phyloP scores from a whole-genome alignment of 805 yeast genomes.

The Suhomyces sp. region DNA sequence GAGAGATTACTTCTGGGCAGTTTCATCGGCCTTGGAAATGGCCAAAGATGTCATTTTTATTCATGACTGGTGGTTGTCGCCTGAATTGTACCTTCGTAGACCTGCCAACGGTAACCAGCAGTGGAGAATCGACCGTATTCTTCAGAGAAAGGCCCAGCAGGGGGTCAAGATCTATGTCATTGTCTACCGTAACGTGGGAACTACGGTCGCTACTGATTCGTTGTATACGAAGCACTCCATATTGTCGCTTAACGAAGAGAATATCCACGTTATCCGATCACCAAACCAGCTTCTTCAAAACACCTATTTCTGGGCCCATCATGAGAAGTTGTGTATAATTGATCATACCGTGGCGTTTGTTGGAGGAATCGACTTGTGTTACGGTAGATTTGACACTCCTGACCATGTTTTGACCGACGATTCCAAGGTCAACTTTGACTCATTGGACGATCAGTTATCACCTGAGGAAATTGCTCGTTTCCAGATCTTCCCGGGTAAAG shows the following conservation, averaged over 20 bases:
- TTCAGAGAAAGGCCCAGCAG: constrained; percentile 86
- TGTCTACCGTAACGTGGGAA: constrained; percentile 89
- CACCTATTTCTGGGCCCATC: constrained; percentile 98
- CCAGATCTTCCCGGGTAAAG: constrained; percentile 92
- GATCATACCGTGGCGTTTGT: constrained; percentile 87
- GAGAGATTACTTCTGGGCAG: constrained; percentile 95
- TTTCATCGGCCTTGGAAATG: constrained; percentile 86
- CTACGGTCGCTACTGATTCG: constrained; percentile 91
- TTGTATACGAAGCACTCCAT: constrained; percentile 92
- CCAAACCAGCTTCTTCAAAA: constrained; percentile 94
- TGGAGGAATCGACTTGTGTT: constrained; percentile 96
- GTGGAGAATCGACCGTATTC: constrained; percentile 84
- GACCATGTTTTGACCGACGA: constrained; percentile 91
- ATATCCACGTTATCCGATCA: constrained; percentile 86
- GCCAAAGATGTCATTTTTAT: constrained; percentile 91
- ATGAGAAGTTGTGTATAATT: constrained; percentile 83
- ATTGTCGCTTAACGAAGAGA: constrained; percentile 72
- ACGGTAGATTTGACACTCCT: constrained; percentile 94
- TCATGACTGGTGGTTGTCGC: constrained; percentile 98
- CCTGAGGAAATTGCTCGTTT: constrained; percentile 45
- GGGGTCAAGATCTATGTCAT: constrained; percentile 94
- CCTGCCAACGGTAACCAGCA: constrained; percentile 95
- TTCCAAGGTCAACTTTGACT: constrained; percentile 33
- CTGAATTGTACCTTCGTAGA: constrained; percentile 87
- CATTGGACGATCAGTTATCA: constrained; percentile 30